phyloP scores from a whole-genome alignment of 768 basidiomycete species.

The Phallus indusiatus region DNA sequence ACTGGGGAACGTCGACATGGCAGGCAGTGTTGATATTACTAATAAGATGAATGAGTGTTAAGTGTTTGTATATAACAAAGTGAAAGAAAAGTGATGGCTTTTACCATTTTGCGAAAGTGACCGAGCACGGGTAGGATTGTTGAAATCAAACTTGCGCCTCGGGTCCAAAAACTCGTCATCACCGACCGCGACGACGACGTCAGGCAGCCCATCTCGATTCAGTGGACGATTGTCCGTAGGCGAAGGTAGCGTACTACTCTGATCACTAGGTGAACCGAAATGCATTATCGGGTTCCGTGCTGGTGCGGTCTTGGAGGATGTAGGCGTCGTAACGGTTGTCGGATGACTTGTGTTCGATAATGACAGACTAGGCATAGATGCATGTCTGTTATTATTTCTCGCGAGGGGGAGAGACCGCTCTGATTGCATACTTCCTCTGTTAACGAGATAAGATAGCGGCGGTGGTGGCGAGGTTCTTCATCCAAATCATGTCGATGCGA shows the following conservation, averaged over 20 bases:
- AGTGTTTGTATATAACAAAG: background rate
- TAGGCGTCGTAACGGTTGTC: conserved; percentile 9
- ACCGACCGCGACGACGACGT: conserved; percentile 2
- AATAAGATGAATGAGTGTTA: background rate
- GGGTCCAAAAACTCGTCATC: conserved; percentile 4
- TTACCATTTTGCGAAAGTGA: background rate
- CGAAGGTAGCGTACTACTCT: conserved; percentile 14
- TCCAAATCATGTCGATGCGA: conserved; percentile 26
- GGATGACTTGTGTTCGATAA: conserved; percentile 10
- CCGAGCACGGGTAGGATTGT: conserved; percentile 1
- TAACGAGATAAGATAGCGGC: conserved; percentile 79
- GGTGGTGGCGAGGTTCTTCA: conserved; percentile 85
- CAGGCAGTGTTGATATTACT: conserved; percentile 17
- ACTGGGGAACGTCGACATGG: conserved; percentile 1
- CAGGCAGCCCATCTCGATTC: conserved; percentile 11
- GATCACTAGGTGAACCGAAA: conserved; percentile 4
- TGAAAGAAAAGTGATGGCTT: background rate
- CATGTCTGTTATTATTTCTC: conserved; percentile 39
- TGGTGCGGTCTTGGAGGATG: background rate
- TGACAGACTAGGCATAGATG: conserved; percentile 56
- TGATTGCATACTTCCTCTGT: conserved; percentile 18
- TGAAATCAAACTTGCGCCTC: background rate
- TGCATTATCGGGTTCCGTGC: background rate
- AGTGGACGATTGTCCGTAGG: conserved; percentile 13
- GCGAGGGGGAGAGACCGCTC: conserved; percentile 40